Conservation (phyloP, 768 basidiomycete genomes). For the Pleurotus citrinopileatus region DNA sequence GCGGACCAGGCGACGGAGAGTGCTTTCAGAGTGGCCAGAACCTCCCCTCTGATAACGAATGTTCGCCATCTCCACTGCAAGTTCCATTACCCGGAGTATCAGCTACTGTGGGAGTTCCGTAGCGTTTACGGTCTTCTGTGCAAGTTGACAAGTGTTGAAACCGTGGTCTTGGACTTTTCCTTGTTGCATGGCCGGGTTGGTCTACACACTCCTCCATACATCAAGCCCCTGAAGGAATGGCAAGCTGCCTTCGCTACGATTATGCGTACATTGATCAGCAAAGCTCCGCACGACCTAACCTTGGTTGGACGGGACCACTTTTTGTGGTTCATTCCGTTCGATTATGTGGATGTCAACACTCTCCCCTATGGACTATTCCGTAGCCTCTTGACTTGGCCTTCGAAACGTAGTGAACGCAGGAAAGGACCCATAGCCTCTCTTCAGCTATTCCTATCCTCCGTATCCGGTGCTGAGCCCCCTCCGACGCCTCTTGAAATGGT, state of each 20-base stretch:
- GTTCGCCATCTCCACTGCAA: conserved; percentile 3
- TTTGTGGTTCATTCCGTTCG: not conserved
- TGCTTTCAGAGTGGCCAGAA: not conserved
- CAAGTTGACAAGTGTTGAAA: not conserved
- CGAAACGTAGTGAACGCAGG: not conserved
- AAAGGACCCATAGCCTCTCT: not conserved
- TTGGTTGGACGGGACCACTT: not conserved
- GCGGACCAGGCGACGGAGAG: not conserved
- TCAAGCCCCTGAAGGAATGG: not conserved
- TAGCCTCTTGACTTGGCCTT: not conserved
- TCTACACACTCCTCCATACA: not conserved
- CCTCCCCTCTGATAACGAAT: conserved; percentile 1
- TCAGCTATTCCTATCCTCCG: not conserved
- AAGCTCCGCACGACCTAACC: not conserved
- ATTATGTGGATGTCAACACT: not conserved
- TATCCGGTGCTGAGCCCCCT: not conserved
- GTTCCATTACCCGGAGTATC: conserved; percentile 4
- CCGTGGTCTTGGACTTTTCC: not conserved
- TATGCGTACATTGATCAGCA: not conserved
- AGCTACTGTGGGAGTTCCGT: conserved; percentile 3
- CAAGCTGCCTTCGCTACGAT: not conserved
- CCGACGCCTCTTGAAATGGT: not conserved
- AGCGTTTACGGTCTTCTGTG: not conserved
- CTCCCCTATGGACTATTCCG: not conserved
- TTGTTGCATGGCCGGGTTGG: not conserved